Evolutionary conservation across 495 filamentous ascomycete species (phyloP), one percentile per base, ranked within the genome.

Genomic region (Aspergillus sparsus): DNA sequence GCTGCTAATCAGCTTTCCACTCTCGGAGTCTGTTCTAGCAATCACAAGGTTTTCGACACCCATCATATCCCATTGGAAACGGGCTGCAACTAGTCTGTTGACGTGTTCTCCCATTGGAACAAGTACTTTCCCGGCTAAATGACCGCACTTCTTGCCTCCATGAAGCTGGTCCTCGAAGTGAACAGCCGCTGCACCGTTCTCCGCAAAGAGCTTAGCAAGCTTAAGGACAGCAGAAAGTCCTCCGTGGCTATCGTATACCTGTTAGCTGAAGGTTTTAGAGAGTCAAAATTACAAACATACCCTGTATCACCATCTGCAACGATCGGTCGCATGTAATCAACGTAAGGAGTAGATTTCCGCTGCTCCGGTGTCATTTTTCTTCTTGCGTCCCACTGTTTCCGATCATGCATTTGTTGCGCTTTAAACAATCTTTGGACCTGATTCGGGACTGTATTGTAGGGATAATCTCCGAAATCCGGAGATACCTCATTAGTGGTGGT

Each of bases 31-130:
- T 12, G 94, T 97, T 18, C 94, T 87, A 6, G 94, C 94, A 66
- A 98, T 96, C 27, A 97, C 83, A 16, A 98, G 80, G 70, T 93
- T 97, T 73, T 98, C 94, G 31, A 83, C 85, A 52, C 93, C 94
- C 93, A 98, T 97, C 42, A 96, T 80, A 66, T 98, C 94, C 94
- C 94, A 98, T 68, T 98, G 94, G 78, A 95, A 97, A 54, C 94
- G 86, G 3, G 94, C 86, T 15, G 95, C 92, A 33, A 91, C 85
- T 5, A 98, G 85, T 13, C 94, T 85, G 75, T 97, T 97, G 77
- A 98, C 95, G 74, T 98, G 94, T 66, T 98, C 94, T 62, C 90
- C 87, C 41, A 94, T 85, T 0, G 94, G 95, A 0, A 98, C 94
- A 11, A 98, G 79, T 1, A 98, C 94, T 74, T 98, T 98, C 61